These are phyloP conservation scores for Cornus florida DNA, from an alignment of 148 eudicot genomes.

Conservation along the genomic window DNA sequence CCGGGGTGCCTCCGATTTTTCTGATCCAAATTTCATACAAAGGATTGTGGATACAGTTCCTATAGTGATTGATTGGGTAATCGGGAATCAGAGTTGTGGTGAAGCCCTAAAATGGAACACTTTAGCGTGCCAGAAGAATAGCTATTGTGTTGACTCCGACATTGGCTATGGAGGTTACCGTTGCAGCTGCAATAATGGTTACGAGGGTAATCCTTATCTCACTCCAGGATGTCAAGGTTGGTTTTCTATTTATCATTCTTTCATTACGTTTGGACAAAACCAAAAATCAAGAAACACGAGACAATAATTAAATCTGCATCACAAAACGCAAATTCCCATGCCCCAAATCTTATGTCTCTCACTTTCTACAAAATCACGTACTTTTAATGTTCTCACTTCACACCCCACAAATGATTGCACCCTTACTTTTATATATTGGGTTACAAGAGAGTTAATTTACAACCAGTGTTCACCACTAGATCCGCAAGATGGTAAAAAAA, in stretches of 20 bases:
- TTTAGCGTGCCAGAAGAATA: slow-evolving; percentile 26
- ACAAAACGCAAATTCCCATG: no score
- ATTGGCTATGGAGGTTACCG: slow-evolving; percentile 35
- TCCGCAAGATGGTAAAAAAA: no score
- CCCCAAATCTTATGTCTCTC: no score
- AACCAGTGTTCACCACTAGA: no score
- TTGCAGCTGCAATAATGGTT: slow-evolving; percentile 36
- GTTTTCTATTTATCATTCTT: background rate
- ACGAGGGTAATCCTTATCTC: slow-evolving; percentile 43
- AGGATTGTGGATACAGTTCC: slow-evolving; percentile 29
- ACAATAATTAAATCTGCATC: no score
- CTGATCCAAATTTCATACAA: slow-evolving; percentile 26
- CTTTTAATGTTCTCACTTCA: no score
- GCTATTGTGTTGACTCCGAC: slow-evolving; percentile 32
- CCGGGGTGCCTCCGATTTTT: slow-evolving; percentile 31
- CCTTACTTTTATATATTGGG: no score
- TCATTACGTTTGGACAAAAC: no score
- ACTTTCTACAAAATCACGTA: no score
- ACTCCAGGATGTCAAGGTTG: slow-evolving; percentile 42
- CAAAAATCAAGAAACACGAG: no score
- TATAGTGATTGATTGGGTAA: slow-evolving; percentile 42
- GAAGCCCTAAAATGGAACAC: slow-evolving; percentile 3
- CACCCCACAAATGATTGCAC: no score
- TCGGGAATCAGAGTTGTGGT: slow-evolving; percentile 34
- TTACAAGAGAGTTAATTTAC: no score